Evolutionary conservation across 2,329 filamentous ascomycete species (phyloP).

Genomic region (Colletotrichum sojae): DNA sequence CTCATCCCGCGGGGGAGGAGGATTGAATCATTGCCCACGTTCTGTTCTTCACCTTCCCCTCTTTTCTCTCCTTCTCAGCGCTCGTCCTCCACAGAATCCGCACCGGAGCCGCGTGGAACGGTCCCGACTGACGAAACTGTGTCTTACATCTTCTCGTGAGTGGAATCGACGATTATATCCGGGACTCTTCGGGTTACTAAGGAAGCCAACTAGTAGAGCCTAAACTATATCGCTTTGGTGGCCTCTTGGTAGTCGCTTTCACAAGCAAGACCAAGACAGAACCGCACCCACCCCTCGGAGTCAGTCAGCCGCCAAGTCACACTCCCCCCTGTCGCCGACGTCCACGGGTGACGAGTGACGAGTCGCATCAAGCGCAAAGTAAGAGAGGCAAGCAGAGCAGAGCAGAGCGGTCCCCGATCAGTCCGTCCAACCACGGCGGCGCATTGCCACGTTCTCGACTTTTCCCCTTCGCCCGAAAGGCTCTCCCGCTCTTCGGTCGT

Average conservation of each 20-base stretch:
- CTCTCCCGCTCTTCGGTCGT: constrained; percentile 14
- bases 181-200: constrained; percentile 6
- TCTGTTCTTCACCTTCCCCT: constrained; percentile 30
- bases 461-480: constrained; percentile 45
- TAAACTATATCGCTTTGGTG: constrained; percentile 1
- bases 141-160: not conserved
- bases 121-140: constrained; percentile 5
- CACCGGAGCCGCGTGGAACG: not conserved
- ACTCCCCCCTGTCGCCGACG: constrained; percentile 10
- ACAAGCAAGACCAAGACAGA: constrained; percentile 23
- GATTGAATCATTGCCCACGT: constrained; percentile 16
- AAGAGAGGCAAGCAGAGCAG: too few relatives aligned
- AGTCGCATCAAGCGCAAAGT: constrained; percentile 42
- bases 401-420: constrained; percentile 18
- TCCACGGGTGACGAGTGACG: not conserved
- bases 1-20: constrained; percentile 29
- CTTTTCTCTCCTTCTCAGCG: constrained; percentile 20
- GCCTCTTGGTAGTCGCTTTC: constrained; percentile 12
- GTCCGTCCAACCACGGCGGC: constrained; percentile 42
- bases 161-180: not conserved
- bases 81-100: not conserved
- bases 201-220: not conserved
- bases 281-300: constrained; percentile 14
- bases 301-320: constrained; percentile 35
- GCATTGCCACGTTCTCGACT: constrained; percentile 36